Percentiles rank a stretch among this genome's conserved stretches.
These are phyloP conservation scores for Ganoderma lucidum DNA, from an alignment of 1,284 basidiomycete species.

Conservation along the genomic window DNA sequence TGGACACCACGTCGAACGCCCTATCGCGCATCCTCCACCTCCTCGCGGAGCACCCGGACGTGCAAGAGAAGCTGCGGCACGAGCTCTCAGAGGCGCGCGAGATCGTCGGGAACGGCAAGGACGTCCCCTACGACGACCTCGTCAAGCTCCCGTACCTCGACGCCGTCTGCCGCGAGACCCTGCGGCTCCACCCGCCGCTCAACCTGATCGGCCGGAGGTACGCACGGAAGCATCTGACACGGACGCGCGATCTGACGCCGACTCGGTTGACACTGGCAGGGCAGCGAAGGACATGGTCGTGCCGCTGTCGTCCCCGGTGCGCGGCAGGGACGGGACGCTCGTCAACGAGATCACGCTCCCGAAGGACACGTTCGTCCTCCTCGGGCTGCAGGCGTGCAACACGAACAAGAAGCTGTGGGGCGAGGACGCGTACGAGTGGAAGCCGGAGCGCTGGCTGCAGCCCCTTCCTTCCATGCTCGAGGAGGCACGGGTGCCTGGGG, in stretches of 20 bases:
- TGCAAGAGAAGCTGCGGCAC: conserved; percentile 31
- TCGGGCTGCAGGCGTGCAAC: conserved; percentile 23
- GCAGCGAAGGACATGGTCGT: conserved; percentile 30
- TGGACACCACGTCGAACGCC: conserved; percentile 42
- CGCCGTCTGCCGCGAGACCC: conserved; percentile 44
- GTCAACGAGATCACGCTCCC: conserved; percentile 6
- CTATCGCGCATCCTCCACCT: conserved; percentile 39
- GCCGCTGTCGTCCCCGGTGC: conserved; percentile 37
- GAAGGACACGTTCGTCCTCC: conserved; percentile 16
- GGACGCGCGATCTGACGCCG: not conserved
- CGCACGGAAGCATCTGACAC: not conserved
- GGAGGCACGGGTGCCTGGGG: conserved; percentile 30
- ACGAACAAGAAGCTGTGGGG: conserved; percentile 32
- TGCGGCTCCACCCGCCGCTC: conserved; percentile 22
- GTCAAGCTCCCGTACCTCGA: conserved; percentile 44
- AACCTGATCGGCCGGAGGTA: not conserved
- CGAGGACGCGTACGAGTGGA: conserved; percentile 35
- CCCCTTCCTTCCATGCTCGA: conserved; percentile 22
- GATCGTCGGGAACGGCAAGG: conserved; percentile 19
- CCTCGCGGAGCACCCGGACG: conserved; percentile 21
- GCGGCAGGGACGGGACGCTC: conserved; percentile 14
- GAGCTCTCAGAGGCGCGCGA: conserved; percentile 35
- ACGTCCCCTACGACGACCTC: conserved; percentile 41
- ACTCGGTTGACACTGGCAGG: conserved; percentile 18
- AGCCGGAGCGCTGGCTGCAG: conserved; percentile 34